Conservation (phyloP, 2,329 filamentous ascomycete genomes). For the Talaromyces amestolkiae region DNA sequence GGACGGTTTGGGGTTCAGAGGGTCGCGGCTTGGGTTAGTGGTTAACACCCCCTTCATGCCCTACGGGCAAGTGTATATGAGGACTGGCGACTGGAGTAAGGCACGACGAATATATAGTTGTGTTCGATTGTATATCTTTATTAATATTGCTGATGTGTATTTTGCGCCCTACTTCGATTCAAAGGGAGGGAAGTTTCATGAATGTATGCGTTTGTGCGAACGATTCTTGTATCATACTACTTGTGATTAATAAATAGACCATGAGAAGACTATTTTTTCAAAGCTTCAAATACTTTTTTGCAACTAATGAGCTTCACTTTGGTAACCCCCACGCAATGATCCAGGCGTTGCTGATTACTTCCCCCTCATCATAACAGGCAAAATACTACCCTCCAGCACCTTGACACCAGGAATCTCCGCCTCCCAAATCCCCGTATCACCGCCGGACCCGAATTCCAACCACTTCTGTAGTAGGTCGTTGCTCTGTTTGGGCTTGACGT, state of each 20-base stretch:
- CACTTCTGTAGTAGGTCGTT: conserved; percentile 78
- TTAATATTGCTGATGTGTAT: neutral
- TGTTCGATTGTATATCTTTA: neutral
- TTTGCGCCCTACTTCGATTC: neutral
- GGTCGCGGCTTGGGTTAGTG: conserved; percentile 83
- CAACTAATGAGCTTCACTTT: neutral
- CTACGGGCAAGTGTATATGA: neutral
- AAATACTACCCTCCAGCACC: conserved; percentile 56
- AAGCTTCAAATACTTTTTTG: neutral
- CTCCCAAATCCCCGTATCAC: conserved; percentile 55
- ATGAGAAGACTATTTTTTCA: neutral
- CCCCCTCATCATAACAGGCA: conserved; percentile 46
- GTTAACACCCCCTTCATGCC: conserved; percentile 44
- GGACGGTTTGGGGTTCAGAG: conserved; percentile 81
- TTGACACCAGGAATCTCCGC: conserved; percentile 54
- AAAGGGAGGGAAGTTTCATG: neutral
- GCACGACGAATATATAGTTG: neutral
- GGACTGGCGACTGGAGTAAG: neutral
- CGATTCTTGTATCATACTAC: neutral
- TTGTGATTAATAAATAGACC: neutral
- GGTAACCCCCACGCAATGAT: neutral
- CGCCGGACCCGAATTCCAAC: conserved; percentile 59
- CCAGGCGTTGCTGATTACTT: conserved; percentile 8
- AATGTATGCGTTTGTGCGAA: neutral
- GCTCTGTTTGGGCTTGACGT: conserved; percentile 89